Percentiles rank a stretch among this genome's conserved stretches.
Conservation (phyloP, 495 filamentous ascomycete genomes). For the Pseudevernia furfuracea region DNA sequence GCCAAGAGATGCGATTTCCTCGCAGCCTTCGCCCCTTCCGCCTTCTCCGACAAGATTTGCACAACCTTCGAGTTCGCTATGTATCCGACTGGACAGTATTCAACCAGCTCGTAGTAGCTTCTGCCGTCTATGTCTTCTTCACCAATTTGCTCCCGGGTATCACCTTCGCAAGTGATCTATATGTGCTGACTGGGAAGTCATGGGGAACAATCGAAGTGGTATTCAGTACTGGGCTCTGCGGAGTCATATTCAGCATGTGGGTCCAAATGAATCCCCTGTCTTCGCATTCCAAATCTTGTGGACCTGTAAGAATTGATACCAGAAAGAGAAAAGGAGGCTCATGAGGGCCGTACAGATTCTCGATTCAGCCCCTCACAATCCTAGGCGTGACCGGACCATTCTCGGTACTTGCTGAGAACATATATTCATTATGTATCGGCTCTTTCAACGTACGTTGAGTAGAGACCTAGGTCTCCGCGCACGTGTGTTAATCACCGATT, state of each 20-base stretch:
- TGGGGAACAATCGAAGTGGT: conserved; percentile 69
- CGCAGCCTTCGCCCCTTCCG: conserved; percentile 29
- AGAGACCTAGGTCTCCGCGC: not conserved
- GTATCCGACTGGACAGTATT: conserved; percentile 60
- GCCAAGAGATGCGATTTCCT: not conserved
- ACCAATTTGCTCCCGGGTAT: conserved; percentile 67
- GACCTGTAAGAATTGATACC: not conserved
- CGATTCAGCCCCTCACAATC: conserved; percentile 63
- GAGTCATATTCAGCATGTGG: conserved; percentile 58
- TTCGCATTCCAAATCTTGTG: not conserved
- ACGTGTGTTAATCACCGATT: not conserved
- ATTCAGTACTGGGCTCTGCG: conserved; percentile 62
- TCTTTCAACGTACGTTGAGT: conserved; percentile 45
- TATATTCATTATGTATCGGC: conserved; percentile 51
- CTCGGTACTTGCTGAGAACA: conserved; percentile 63
- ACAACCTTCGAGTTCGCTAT: conserved; percentile 49
- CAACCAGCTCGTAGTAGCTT: conserved; percentile 64
- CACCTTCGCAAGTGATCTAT: conserved; percentile 64
- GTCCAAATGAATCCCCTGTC: conserved; percentile 14
- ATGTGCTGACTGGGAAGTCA: conserved; percentile 55
- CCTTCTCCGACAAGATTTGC: conserved; percentile 52
- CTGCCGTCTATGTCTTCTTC: conserved; percentile 68
- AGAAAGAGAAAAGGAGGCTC: not conserved
- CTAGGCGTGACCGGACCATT: conserved; percentile 68
- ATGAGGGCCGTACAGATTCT: conserved; percentile 34